A percentile compares a stretch with the other conserved stretches of the same genome.
Evolutionary conservation across 805 yeast species (phyloP).

Genomic region (Sugiyamaella qingdaonensis): DNA sequence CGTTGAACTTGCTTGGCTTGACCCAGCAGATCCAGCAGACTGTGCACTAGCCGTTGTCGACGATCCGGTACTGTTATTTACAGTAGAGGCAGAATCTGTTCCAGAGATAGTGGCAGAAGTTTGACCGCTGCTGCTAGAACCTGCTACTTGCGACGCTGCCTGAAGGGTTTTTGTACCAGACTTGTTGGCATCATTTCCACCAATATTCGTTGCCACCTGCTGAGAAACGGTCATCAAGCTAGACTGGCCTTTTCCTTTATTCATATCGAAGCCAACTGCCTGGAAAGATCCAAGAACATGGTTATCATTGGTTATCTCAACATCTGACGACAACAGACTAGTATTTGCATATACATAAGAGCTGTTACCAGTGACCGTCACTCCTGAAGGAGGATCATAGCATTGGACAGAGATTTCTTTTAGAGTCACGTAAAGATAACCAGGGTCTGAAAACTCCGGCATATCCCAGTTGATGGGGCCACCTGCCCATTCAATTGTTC

Average conservation of each 20-base stretch:
- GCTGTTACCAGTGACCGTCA: slow-evolving; percentile 41
- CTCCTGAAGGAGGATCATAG: slow-evolving; percentile 64
- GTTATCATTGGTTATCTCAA: slow-evolving; percentile 59
- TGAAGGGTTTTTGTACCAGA: background rate
- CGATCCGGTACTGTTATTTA: too few relatives aligned
- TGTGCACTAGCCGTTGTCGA: too few relatives aligned
- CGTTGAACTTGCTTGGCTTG: too few relatives aligned
- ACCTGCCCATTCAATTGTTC: slow-evolving; percentile 79
- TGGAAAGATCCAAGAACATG: slow-evolving; percentile 57
- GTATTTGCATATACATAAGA: slow-evolving; percentile 55
- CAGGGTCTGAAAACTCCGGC: slow-evolving; percentile 63
- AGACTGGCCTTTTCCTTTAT: slow-evolving; percentile 22
- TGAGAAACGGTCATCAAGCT: slow-evolving; percentile 15
- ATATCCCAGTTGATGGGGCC: slow-evolving; percentile 83
- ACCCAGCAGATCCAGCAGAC: too few relatives aligned
- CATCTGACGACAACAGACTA: slow-evolving; percentile 39
- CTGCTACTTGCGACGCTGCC: slow-evolving; percentile 14
- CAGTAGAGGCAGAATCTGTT: too few relatives aligned
- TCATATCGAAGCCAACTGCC: slow-evolving; percentile 48
- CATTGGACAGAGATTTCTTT: slow-evolving; percentile 59
- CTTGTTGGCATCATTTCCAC: slow-evolving; percentile 11
- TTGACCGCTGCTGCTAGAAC: slow-evolving; percentile 2
- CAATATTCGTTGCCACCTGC: slow-evolving; percentile 12
- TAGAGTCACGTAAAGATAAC: slow-evolving; percentile 70
- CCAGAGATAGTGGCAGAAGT: slow-evolving; percentile 12